Evolutionary conservation across 805 yeast species (phyloP).

Genomic region (Saturnispora dispora): DNA sequence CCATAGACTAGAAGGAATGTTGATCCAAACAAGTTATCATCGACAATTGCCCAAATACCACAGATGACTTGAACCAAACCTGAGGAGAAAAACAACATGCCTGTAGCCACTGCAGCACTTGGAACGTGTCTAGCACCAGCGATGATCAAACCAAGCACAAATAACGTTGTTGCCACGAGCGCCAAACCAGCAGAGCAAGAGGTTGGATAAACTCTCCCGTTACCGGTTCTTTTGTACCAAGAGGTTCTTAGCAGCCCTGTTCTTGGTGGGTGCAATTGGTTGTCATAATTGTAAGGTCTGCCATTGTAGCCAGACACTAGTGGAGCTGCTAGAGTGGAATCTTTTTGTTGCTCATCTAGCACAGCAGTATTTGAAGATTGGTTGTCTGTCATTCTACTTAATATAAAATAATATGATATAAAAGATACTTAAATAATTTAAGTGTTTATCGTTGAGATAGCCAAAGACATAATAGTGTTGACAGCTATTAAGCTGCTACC

Average conservation of each 20-base stretch:
- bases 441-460: neutral
- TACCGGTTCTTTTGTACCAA: slow-evolving; percentile 33
- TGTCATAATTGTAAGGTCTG: slow-evolving; percentile 14
- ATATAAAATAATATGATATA: too few relatives aligned
- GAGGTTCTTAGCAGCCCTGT: slow-evolving; percentile 34
- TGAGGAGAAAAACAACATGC: slow-evolving; percentile 38
- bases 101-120: slow-evolving; percentile 34
- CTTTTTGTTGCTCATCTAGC: slow-evolving; percentile 10
- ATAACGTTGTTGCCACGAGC: slow-evolving; percentile 38
- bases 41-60: slow-evolving; percentile 43
- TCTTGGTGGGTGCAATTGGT: slow-evolving; percentile 32
- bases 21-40: slow-evolving; percentile 41
- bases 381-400: slow-evolving; percentile 17
- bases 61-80: slow-evolving; percentile 40
- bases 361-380: slow-evolving; percentile 22
- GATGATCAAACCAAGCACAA: slow-evolving; percentile 37
- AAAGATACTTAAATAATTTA: neutral
- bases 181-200: slow-evolving; percentile 44
- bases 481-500: neutral
- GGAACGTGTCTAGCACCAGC: slow-evolving; percentile 36
- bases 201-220: slow-evolving; percentile 36
- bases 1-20: slow-evolving; percentile 39
- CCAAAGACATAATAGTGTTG: neutral
- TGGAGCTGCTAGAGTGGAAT: slow-evolving; percentile 8
- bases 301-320: slow-evolving; percentile 7